phyloP scores from a whole-genome alignment of 306 rosid genomes.

The Begonia loranthoides region DNA sequence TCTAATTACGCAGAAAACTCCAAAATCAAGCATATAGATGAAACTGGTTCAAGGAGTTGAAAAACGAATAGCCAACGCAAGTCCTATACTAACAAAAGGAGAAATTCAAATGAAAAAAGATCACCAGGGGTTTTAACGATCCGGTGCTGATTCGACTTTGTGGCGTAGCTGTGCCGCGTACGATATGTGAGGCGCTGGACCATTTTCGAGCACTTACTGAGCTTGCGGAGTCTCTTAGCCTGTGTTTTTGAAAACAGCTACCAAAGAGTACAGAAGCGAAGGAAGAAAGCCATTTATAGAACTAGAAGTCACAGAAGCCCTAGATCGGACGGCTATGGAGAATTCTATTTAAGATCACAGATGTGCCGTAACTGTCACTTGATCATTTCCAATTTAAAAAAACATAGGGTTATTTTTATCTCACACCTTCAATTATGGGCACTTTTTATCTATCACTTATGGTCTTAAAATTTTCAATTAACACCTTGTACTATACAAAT shows the following conservation, averaged over 20 bases:
- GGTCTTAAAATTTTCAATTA: no score
- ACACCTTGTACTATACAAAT: no score
- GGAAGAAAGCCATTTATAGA: slow-evolving; percentile 10
- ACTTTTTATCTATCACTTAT: no score
- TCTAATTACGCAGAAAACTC: neutral
- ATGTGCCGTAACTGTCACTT: no score
- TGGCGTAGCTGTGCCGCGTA: slow-evolving; percentile 72
- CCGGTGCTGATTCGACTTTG: slow-evolving; percentile 79
- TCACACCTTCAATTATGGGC: no score
- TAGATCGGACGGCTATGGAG: slow-evolving; percentile 25
- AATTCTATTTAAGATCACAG: no score
- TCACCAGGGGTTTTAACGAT: slow-evolving; percentile 82
- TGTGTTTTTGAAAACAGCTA: neutral
- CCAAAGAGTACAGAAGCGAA: accelerated
- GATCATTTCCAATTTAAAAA: no score
- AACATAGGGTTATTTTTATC: no score
- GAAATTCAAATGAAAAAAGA: neutral
- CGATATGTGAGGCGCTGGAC: slow-evolving; percentile 84
- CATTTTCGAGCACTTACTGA: slow-evolving; percentile 27
- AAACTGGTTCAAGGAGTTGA: neutral
- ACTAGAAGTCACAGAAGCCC: slow-evolving; percentile 19
- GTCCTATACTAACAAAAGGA: neutral
- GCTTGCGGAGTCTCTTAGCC: neutral
- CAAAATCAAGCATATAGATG: neutral
- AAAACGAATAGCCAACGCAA: neutral